Base-by-base conservation (phyloP, 2,329 filamentous ascomycete genomes). In the Colletotrichum sp. region DNA sequence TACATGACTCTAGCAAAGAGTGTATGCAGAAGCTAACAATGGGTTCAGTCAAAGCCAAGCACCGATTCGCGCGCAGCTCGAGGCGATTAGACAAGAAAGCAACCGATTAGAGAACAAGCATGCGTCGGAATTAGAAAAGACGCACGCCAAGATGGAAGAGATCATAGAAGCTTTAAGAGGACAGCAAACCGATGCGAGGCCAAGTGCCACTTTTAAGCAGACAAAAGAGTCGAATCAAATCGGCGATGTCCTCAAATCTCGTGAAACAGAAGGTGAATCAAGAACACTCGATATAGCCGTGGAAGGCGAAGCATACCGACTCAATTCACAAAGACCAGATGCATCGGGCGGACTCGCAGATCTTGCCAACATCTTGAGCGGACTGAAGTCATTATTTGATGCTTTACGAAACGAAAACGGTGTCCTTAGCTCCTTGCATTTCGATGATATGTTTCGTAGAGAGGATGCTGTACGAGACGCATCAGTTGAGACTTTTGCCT, bases 201-300 rank as follows among this genome's bases (percentile, higher is more conserved):
- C n/a, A 3, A 6, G 1, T 21, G 43, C n/a, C n/a, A 13, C n/a
- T 3, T 0, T 4, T 21, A 2, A 21, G 0, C n/a, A 0, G 10
- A 21, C 10, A 13, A 13, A 48, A 48, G 18, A 7, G 4, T 48
- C n/a, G 3, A 2, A 13, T 13, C 9, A 48, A 7, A 21, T 13
- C 18, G 0, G 1, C 43, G 4, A 48, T 13, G 2, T 48, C 10
- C 10, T 48, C 10, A 4, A 21, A 7, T 21, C 1, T 48, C n/a
- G n/a, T 7, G 10, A 3, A 48, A 7, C n/a, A 48, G 10, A 3
- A 6, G 1, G 9, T 3, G n/a, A 7, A 4, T 4, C 6, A 48
- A 21, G 3, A 13, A 2, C 10, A 21, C n/a, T 4, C 10, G 43
- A 48, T 13, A 48, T 13, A 21, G 6, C 3, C 6, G 43, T 13